Base-by-base conservation (phyloP, 257 asterid species). In the Ajuga chamaepitys region DNA sequence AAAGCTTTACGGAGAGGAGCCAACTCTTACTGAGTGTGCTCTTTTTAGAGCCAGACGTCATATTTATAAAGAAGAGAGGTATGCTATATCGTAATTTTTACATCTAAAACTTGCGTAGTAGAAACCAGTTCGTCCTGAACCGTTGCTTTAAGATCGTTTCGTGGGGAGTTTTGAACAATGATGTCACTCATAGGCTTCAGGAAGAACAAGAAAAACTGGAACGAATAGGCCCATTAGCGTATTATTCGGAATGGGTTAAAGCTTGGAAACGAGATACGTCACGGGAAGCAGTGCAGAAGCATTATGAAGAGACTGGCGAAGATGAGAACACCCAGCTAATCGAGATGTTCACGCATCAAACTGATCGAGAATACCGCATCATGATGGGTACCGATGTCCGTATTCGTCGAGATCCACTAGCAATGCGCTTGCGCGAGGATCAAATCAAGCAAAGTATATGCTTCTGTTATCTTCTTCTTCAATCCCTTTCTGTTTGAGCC, bases 261-360 rank as follows among this genome's bases (percentile, higher is more conserved):
- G 91, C 87, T 30, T 91, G 96, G 98, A 83, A 79, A 75, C 79
- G 80, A 66, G 96, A 91, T 79, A 88, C 96, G 16, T 86, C 98
- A 16, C 72, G 83, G 7, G 96, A 88, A 74, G 98, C 95, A 37
- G 82, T 91, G 50, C 92, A 85, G 76, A 88, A 79, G 76, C 98
- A 91, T 82, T 86, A 78, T 74, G 98, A 91, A 78, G 98, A 91
- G 84, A 91, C 98, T 3, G 95, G 96, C 67, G 98, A 91, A 86
- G 96, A 88, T 72, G 98, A 88, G 77, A 91, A 80, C 81, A 74
- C 79, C 38, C 98, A 88, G 67, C 84, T 91, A 57, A 73, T 86
- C 7, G 87, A 88, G 70, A 91, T 91, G 98, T 91, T 91, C 80
- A 67, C 60, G 21, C 72, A 79, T 79, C 98, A 91, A 82, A 91